These are phyloP conservation scores for Plasmodium coatneyi DNA, from an alignment of 169 alveolate species.

Conservation along the genomic window DNA sequence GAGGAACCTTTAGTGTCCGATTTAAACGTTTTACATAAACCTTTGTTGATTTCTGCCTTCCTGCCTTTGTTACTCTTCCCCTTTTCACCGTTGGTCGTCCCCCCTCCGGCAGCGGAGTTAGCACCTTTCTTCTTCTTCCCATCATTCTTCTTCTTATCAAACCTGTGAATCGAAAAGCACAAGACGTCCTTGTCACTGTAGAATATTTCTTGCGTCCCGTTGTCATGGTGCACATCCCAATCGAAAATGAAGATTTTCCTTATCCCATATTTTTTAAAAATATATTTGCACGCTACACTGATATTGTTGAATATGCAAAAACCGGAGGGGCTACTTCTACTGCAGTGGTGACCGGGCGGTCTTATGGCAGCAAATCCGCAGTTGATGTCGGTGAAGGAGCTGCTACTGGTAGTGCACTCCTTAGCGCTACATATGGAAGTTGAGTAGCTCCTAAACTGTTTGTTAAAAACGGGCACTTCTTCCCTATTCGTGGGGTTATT, in stretches of 20 bases:
- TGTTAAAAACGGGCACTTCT: background rate
- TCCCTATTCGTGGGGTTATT: background rate
- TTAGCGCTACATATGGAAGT: constrained; percentile 40
- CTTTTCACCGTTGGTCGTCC: background rate
- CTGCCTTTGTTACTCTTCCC: background rate
- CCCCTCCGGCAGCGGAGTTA: background rate
- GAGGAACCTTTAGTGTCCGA: background rate
- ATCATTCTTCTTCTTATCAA: constrained; percentile 59
- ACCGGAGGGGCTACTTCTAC: constrained; percentile 85
- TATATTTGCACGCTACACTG: constrained; percentile 93
- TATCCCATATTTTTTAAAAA: constrained; percentile 86
- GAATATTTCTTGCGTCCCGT: constrained; percentile 95
- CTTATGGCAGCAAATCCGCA: constrained; percentile 85
- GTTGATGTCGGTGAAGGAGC: constrained; percentile 21
- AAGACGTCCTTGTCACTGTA: constrained; percentile 77
- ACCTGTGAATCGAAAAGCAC: constrained; percentile 82
- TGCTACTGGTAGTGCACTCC: background rate
- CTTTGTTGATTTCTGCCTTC: background rate
- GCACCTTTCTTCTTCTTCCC: background rate
- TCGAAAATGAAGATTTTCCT: constrained; percentile 93
- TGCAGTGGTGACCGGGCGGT: constrained; percentile 87
- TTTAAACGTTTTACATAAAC: background rate
- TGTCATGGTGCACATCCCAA: constrained; percentile 97
- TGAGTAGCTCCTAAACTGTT: constrained; percentile 45
- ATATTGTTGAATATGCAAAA: constrained; percentile 94